Percentiles rank a stretch among this genome's conserved stretches.
Conservation (phyloP, 2,329 filamentous ascomycete species). For the Phyllachora maydis region DNA sequence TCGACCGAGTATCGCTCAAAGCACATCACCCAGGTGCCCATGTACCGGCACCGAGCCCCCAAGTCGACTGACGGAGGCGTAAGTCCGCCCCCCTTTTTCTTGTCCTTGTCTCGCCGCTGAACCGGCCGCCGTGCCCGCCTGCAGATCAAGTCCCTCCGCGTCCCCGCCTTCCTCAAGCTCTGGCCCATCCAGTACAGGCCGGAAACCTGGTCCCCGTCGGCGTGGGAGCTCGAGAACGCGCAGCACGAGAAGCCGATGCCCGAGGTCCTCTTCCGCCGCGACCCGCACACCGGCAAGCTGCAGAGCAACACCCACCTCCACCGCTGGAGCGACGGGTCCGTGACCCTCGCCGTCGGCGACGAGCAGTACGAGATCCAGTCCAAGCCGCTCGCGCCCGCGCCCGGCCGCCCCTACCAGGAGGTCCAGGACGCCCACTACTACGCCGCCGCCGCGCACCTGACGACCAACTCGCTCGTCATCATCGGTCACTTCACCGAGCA, state of each 20-base stretch:
- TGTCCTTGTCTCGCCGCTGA: background rate
- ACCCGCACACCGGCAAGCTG: slow-evolving; percentile 41
- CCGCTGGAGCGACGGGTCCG: slow-evolving; percentile 61
- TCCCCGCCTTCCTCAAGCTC: slow-evolving; percentile 53
- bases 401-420: slow-evolving; percentile 38
- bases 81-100: slow-evolving; percentile 8
- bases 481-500: slow-evolving; percentile 60
- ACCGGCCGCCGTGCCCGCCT: too few species aligned
- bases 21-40: slow-evolving; percentile 39
- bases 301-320: slow-evolving; percentile 59
- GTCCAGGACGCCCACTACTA: slow-evolving; percentile 58
- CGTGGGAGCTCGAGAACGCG: slow-evolving; percentile 31
- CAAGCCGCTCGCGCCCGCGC: slow-evolving; percentile 45
- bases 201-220: slow-evolving; percentile 40
- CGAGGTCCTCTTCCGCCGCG: slow-evolving; percentile 48
- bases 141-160: slow-evolving; percentile 47
- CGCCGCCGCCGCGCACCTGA: slow-evolving; percentile 48
- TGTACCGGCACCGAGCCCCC: slow-evolving; percentile 50
- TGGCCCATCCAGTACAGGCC: slow-evolving; percentile 46
- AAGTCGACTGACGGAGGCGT: slow-evolving; percentile 53
- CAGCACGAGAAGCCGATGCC: slow-evolving; percentile 35
- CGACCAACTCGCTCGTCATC: slow-evolving; percentile 46
- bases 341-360: slow-evolving; percentile 55
- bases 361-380: slow-evolving; percentile 57
- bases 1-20: slow-evolving; percentile 20